Base-by-base conservation (phyloP, 768 basidiomycete genomes). In the Gyrodon lividus region DNA sequence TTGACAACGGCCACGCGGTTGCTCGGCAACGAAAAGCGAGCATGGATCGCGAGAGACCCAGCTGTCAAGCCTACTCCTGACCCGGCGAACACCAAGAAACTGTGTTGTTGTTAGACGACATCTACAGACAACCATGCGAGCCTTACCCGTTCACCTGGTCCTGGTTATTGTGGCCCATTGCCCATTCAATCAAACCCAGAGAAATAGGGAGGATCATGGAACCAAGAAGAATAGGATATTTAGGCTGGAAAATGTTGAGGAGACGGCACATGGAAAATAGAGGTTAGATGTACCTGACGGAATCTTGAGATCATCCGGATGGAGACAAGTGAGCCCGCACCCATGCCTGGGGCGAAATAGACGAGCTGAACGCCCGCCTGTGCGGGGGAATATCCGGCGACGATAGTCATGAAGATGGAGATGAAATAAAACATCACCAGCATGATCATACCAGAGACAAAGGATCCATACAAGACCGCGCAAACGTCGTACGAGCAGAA, bases 361-460 rank as follows among this genome's bases (percentile, higher is more conserved):
- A 77, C 51, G 12, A 77, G 59, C 58, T 75, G 75, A 13, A 68
- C 61, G 23, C 74, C 75, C 13, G 70, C 61, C 26, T 63, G 57
- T 9, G 63, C 63, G 3, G 73, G 55, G 14, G 65, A 60, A 35
- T 60, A 51, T 9, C 69, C 71, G n/a, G 54, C 51, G n/a, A 71
- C 74, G 63, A 74, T 70, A 19, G 65, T 66, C 65, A 74, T 69
- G 66, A 77, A 77, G 56, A 75, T 74, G 13, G 75, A 65, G 22
- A 75, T 60, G 54, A 76, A 74, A 58, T 76, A 76, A 62, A 77
- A 74, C 64, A 70, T 67, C 48, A 73, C 72, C 34, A 74, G 53
- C 68, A 74, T 71, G 42, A 76, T 65, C 72, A 76, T 73, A 5
- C 75, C 75, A 16, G 58, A 59, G 2, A 70, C 64, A 48, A 73